Percentiles rank a stretch among this genome's conserved stretches.
Evolutionary conservation across 495 filamentous ascomycete genomes (phyloP).

Genomic region (Aspergillus saccharolyticus): DNA sequence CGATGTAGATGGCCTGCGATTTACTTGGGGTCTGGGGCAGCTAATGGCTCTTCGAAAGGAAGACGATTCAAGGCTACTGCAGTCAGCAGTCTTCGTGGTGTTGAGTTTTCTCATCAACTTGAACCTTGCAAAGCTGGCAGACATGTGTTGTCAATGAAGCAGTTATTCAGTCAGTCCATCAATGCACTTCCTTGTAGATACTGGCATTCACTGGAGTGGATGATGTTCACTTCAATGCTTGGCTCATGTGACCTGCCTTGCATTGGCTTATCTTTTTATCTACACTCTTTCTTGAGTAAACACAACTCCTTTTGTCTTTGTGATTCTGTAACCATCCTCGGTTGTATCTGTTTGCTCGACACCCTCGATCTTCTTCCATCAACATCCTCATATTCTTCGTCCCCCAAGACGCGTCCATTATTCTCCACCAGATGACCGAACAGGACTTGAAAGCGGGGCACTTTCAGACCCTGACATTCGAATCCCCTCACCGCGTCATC

Average conservation of each 20-base stretch:
- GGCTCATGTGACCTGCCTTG: neutral
- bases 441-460: conserved; percentile 18
- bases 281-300: neutral
- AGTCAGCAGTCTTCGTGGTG: too few species aligned
- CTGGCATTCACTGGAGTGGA: neutral
- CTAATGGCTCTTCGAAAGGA: too few species aligned
- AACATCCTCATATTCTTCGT: too few species aligned
- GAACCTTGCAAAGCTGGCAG: too few species aligned
- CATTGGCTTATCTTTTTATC: neutral
- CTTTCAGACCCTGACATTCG: conserved; percentile 22
- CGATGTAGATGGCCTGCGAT: too few species aligned
- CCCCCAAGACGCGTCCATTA: neutral
- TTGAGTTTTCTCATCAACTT: too few species aligned
- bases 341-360: neutral
- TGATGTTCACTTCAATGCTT: neutral
- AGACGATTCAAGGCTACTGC: too few species aligned
- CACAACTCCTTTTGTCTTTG: too few species aligned
- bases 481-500: conserved; percentile 15
- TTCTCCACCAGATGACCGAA: neutral
- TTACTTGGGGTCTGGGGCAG: too few species aligned
- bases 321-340: neutral
- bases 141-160: too few species aligned
- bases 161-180: too few species aligned
- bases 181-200: too few species aligned
- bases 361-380: neutral